Base-by-base conservation (phyloP, 2,329 filamentous ascomycete genomes). In the Aaosphaeria arxii region DNA sequence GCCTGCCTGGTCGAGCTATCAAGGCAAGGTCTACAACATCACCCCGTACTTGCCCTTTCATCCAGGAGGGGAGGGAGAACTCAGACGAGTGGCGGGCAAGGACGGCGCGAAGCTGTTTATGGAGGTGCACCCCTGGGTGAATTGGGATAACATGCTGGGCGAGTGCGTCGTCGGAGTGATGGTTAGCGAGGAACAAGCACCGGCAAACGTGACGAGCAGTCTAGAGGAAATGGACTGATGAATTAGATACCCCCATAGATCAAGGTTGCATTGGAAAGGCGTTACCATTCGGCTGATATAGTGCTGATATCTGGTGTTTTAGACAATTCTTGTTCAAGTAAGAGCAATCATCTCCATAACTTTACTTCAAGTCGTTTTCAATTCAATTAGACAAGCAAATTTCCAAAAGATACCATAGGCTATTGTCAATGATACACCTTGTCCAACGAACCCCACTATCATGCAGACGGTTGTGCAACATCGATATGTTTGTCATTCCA, bases 11-110 rank as follows among this genome's bases (percentile, higher is more conserved):
- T 95, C 88, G 51, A 88, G 84, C 1, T 86, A 95, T 51, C 87
- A 89, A 51, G 91, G 92, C 1, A 88, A 88, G 62, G 92, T 97
- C 30, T 99, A 97, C 73, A 97, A 97, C 63, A 86, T 99, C 49
- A 87, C 86, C 0, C 90, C 92, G 0, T 99, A 97, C 66, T 67
- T 91, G 33, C 85, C 88, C 1, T 99, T 91, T 66, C 94, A 99
- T 68, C 94, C 94, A 0, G 94, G 94, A 24, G 94, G 89, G 6
- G 82, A 86, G 58, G 83, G 84, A 4, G 88, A 95, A 72, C 69
- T 94, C 59, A 91, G 85, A 73, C 92, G 96, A 62, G 87, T 78
- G 31, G 80, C 74, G 1, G 89, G 84, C 56, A 91, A 88, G 67
- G 86, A 96, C 58, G 82, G 80, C 1, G 78, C 71, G 29, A 80